Conservation (phyloP, 257 asterid genomes). For the Agastache rugosa region DNA sequence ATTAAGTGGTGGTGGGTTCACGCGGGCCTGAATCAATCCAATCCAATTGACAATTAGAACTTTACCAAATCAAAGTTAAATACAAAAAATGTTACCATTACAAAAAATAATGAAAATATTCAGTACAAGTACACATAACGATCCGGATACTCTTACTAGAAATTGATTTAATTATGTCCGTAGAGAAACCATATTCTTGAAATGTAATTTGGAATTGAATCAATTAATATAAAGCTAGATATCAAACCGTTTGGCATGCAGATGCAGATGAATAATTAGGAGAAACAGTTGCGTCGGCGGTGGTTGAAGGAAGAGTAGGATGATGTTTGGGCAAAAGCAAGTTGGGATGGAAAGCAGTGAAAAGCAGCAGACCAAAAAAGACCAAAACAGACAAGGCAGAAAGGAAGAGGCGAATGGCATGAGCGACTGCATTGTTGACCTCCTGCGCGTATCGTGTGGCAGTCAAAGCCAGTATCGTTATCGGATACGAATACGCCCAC, state of each 20-base stretch:
- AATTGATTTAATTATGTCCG: too few species aligned
- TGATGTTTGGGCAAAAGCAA: constrained; percentile 47
- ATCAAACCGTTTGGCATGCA: not conserved
- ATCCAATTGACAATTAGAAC: too few species aligned
- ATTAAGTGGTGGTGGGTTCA: too few species aligned
- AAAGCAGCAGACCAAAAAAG: constrained; percentile 42
- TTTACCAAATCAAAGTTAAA: too few species aligned
- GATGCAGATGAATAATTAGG: not conserved
- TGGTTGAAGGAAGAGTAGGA: constrained; percentile 32
- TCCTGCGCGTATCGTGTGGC: constrained; percentile 58
- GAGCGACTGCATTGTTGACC: constrained; percentile 55
- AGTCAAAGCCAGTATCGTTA: constrained; percentile 58
- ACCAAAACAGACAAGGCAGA: constrained; percentile 53
- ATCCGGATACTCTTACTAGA: too few species aligned
- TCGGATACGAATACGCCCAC: constrained; percentile 79
- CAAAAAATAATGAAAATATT: too few species aligned
- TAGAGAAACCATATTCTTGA: too few species aligned
- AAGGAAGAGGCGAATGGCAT: constrained; percentile 40
- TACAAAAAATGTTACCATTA: too few species aligned
- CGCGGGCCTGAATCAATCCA: too few species aligned
- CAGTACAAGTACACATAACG: too few species aligned
- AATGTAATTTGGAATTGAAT: too few species aligned
- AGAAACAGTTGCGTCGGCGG: not conserved
- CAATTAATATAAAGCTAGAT: too few species aligned
- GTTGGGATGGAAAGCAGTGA: constrained; percentile 47